Evolutionary conservation across 2,329 filamentous ascomycete genomes (phyloP).

Genomic region (Aspergillus neoniger): DNA sequence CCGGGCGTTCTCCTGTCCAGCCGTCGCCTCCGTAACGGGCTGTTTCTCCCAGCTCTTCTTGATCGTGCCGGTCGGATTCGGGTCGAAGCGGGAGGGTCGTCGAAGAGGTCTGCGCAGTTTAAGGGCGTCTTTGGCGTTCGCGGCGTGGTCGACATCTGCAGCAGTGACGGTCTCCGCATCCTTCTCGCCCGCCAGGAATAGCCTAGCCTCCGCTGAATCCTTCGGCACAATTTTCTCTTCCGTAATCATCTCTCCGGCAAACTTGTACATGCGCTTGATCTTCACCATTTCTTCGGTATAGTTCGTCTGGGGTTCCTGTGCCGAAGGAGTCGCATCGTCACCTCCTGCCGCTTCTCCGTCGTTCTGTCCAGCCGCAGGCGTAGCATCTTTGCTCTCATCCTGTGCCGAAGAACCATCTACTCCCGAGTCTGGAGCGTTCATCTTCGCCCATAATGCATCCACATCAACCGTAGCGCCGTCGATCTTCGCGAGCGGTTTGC

Average conservation of each 20-base stretch:
- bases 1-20: constrained; percentile 38
- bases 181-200: constrained; percentile 50
- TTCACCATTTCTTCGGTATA: constrained; percentile 51
- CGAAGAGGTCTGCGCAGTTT: constrained; percentile 43
- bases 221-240: constrained; percentile 56
- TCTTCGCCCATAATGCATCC: constrained; percentile 55
- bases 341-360: constrained; percentile 12
- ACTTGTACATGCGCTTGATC: constrained; percentile 60
- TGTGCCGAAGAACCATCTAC: constrained; percentile 17
- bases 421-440: constrained; percentile 44
- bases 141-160: constrained; percentile 25
- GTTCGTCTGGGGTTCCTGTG: constrained; percentile 15
- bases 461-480: constrained; percentile 59
- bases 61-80: constrained; percentile 46
- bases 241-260: constrained; percentile 57
- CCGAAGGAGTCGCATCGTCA: constrained; percentile 15
- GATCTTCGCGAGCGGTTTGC: constrained; percentile 49
- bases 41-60: constrained; percentile 49
- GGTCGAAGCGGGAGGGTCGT: constrained; percentile 50
- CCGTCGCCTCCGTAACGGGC: constrained; percentile 23
- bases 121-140: constrained; percentile 21
- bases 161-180: constrained; percentile 37
- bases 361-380: constrained; percentile 14
- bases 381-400: constrained; percentile 18
- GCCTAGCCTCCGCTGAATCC: constrained; percentile 57